These are phyloP conservation scores for Trifolium repens DNA, from an alignment of 306 rosid genomes.

Conservation along the genomic window DNA sequence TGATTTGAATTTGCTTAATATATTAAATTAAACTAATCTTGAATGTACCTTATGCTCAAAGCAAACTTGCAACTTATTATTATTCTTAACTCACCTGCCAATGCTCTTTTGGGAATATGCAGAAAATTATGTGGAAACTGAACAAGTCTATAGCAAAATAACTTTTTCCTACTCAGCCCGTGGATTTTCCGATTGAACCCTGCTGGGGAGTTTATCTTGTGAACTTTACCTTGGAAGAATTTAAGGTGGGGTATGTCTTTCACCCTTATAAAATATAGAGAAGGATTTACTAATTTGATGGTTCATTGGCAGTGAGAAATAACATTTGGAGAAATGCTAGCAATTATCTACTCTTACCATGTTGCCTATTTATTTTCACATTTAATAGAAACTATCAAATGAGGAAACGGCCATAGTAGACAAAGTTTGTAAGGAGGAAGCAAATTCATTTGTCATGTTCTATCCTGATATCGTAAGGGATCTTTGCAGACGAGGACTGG, in stretches of 20 bases:
- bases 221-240: slow-evolving; percentile 95
- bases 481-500: slow-evolving; percentile 70
- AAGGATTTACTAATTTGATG: slow-evolving; percentile 25
- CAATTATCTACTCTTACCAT: slow-evolving; percentile 8
- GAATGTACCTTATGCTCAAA: slow-evolving; percentile 35
- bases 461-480: slow-evolving; percentile 71
- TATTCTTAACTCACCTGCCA: slow-evolving; percentile 41
- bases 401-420: slow-evolving; percentile 87
- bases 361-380: slow-evolving; percentile 36
- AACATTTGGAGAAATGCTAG: slow-evolving; percentile 1
- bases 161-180: slow-evolving; percentile 84
- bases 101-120: slow-evolving; percentile 63
- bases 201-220: slow-evolving; percentile 98
- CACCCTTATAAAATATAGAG: slow-evolving; percentile 30
- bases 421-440: slow-evolving; percentile 88
- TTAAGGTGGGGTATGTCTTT: slow-evolving; percentile 72
- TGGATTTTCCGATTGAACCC: slow-evolving; percentile 83
- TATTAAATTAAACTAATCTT: slow-evolving; percentile 11
- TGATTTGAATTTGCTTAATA: slow-evolving; percentile 30
- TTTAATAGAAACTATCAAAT: slow-evolving; percentile 80
- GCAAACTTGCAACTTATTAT: slow-evolving; percentile 27
- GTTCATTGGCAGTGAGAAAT: slow-evolving; percentile 34
- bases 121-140: slow-evolving; percentile 99
- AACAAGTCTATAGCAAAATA: slow-evolving; percentile 97
- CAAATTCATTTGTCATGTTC: slow-evolving; percentile 69